These are phyloP conservation scores for Aspergillus fumigatus DNA, from an alignment of 2,329 filamentous ascomycete species.

Conservation along the genomic window DNA sequence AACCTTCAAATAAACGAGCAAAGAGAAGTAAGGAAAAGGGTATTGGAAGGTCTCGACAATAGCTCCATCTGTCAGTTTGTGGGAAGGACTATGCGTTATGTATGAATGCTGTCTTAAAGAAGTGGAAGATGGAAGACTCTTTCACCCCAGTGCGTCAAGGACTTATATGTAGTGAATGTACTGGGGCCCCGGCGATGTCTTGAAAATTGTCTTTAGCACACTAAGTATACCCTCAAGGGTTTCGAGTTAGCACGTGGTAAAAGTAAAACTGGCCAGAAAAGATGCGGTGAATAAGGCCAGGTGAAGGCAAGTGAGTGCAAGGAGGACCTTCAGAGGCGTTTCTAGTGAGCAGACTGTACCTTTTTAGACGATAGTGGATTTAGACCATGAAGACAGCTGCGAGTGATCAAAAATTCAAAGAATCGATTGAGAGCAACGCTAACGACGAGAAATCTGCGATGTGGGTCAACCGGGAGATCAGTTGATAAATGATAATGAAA, in stretches of 20 bases:
- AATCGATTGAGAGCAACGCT: not conserved
- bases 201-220: not conserved
- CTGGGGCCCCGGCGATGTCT: not conserved
- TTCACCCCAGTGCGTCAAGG: not conserved
- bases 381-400: not conserved
- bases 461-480: conserved; percentile 6
- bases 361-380: not conserved
- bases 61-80: not conserved
- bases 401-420: not conserved
- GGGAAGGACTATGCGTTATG: not conserved
- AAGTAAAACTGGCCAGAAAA: not conserved
- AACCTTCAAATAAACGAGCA: not conserved
- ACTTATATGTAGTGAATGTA: not conserved
- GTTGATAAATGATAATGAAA: conserved; percentile 9
- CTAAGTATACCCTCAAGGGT: not conserved
- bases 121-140: not conserved
- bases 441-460: conserved; percentile 1
- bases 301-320: not conserved
- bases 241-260: not conserved
- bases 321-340: not conserved
- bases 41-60: not conserved
- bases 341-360: not conserved
- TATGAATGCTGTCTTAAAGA: not conserved
- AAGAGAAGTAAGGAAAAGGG: not conserved
- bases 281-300: not conserved